These are phyloP conservation scores for Nicotiana knightiana DNA, from an alignment of 257 asterid species.

Conservation along the genomic window DNA sequence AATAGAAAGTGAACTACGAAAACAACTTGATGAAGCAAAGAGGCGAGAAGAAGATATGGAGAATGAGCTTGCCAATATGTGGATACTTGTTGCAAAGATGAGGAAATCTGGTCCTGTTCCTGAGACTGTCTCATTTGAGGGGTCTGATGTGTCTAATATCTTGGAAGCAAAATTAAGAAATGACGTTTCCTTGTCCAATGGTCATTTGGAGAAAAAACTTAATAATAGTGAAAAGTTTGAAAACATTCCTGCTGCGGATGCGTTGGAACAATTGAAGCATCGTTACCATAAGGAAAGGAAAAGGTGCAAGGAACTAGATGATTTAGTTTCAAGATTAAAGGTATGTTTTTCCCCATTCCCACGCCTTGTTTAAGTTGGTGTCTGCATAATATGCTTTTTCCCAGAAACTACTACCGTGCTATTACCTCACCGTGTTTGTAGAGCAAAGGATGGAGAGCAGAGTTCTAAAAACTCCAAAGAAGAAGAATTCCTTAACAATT, in stretches of 20 bases:
- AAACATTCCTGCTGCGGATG: slow-evolving; percentile 16
- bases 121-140: slow-evolving; percentile 20
- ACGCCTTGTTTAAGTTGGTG: background rate
- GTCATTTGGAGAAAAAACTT: slow-evolving; percentile 9
- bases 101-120: slow-evolving; percentile 29
- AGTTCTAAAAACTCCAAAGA: background rate
- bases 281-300: slow-evolving; percentile 33
- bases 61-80: slow-evolving; percentile 60
- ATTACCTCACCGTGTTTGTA: background rate
- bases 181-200: slow-evolving; percentile 24
- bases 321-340: slow-evolving; percentile 33
- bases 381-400: background rate
- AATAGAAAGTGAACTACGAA: slow-evolving; percentile 63
- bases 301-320: slow-evolving; percentile 30
- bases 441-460: background rate
- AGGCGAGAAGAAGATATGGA: slow-evolving; percentile 56
- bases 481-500: background rate
- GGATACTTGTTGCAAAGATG: slow-evolving; percentile 50
- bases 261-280: slow-evolving; percentile 33
- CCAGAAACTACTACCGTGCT: background rate
- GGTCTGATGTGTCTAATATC: slow-evolving; percentile 13
- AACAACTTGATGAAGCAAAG: slow-evolving; percentile 62
- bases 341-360: slow-evolving; percentile 20
- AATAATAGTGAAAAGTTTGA: slow-evolving; percentile 22
- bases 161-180: slow-evolving; percentile 12